Conservation (phyloP, 2,329 filamentous ascomycete genomes). For the Fusarium cyanostomum region DNA sequence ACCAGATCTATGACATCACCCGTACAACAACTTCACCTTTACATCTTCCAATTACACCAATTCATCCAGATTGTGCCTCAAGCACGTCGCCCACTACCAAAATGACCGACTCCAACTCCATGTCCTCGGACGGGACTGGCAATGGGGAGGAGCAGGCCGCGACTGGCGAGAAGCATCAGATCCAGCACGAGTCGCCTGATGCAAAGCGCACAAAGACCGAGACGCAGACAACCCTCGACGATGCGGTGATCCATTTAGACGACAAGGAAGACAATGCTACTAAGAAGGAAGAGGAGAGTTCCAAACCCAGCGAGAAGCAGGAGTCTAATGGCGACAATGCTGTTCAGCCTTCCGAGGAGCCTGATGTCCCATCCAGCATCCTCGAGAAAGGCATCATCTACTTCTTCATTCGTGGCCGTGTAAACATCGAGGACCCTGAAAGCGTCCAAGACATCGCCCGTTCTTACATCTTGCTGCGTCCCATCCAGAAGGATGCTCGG, state of each 20-base stretch:
- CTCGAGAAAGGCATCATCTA: slow-evolving; percentile 91
- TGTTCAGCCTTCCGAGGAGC: slow-evolving; percentile 35
- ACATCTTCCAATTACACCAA: not conserved
- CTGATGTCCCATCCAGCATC: slow-evolving; percentile 60
- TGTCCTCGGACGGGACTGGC: slow-evolving; percentile 12
- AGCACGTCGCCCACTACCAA: not conserved
- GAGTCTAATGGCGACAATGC: slow-evolving; percentile 28
- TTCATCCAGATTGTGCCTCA: not conserved
- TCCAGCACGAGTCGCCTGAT: slow-evolving; percentile 38
- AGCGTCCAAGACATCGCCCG: slow-evolving; percentile 77
- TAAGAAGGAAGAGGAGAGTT: slow-evolving; percentile 3
- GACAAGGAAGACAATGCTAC: not conserved
- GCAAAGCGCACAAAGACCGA: slow-evolving; percentile 43
- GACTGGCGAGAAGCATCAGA: slow-evolving; percentile 44
- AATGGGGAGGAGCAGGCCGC: slow-evolving; percentile 17
- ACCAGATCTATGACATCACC: slow-evolving; percentile 41
- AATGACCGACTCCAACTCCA: slow-evolving; percentile 21
- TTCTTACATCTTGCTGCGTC: slow-evolving; percentile 81
- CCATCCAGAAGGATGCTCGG: slow-evolving; percentile 71
- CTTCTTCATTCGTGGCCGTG: slow-evolving; percentile 86
- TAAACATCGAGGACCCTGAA: slow-evolving; percentile 75
- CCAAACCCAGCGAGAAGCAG: slow-evolving; percentile 6
- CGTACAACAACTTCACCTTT: slow-evolving; percentile 15
- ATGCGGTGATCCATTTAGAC: slow-evolving; percentile 14
- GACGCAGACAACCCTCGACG: slow-evolving; percentile 38